These are phyloP conservation scores for Berkeleyomyces basicola DNA, from an alignment of 2,329 filamentous ascomycete genomes.

Conservation along the genomic window DNA sequence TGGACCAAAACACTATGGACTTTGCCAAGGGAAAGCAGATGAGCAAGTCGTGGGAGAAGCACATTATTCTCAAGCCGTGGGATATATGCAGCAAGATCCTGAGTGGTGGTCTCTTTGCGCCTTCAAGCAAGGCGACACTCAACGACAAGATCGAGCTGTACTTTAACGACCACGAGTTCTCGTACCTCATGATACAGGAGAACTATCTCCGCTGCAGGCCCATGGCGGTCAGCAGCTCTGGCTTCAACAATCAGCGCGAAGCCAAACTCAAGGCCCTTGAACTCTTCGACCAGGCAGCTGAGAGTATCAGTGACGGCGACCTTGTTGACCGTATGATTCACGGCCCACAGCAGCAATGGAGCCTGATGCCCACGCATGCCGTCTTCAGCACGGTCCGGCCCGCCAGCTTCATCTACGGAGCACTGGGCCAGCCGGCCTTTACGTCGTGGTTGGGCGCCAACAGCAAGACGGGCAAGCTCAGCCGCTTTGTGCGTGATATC, in stretches of 20 bases:
- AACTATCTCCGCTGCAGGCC: slow-evolving; percentile 86
- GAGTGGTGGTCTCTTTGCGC: slow-evolving; percentile 68
- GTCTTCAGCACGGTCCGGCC: slow-evolving; percentile 90
- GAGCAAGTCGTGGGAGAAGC: slow-evolving; percentile 97
- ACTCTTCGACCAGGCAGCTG: slow-evolving; percentile 70
- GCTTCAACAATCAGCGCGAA: slow-evolving; percentile 45
- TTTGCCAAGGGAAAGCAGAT: slow-evolving; percentile 81
- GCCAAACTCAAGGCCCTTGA: slow-evolving; percentile 70
- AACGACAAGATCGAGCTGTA: slow-evolving; percentile 98
- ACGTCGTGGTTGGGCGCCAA: slow-evolving; percentile 92
- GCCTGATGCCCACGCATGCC: slow-evolving; percentile 89
- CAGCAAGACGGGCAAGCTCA: slow-evolving; percentile 66
- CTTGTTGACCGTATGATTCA: slow-evolving; percentile 97
- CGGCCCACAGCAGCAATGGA: slow-evolving; percentile 95
- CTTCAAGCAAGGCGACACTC: slow-evolving; percentile 66
- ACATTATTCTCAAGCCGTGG: slow-evolving; percentile 92
- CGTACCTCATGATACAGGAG: slow-evolving; percentile 92
- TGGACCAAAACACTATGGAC: slow-evolving; percentile 65
- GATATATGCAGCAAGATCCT: slow-evolving; percentile 93
- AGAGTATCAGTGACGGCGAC: slow-evolving; percentile 95
- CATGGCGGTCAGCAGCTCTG: slow-evolving; percentile 37
- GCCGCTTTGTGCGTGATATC: slow-evolving; percentile 75
- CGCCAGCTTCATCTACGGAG: slow-evolving; percentile 71
- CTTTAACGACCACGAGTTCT: slow-evolving; percentile 98
- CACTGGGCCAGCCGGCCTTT: slow-evolving; percentile 59